Percentiles rank a stretch among this genome's conserved stretches.
phyloP scores from a whole-genome alignment of 2,329 filamentous ascomycete genomes.

The Cercospora sp. region DNA sequence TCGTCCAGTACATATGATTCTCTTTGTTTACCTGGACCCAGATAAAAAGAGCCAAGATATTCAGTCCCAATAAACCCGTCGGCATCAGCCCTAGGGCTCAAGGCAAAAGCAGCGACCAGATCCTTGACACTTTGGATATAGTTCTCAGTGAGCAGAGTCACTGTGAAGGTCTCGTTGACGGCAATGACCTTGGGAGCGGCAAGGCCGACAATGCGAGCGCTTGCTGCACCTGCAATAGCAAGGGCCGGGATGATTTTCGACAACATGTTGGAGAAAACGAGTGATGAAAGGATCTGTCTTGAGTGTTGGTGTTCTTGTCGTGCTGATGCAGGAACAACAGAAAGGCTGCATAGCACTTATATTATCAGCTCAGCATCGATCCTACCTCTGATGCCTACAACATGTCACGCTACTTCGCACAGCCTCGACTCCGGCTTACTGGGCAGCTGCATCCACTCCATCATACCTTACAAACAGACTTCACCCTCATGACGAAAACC shows the following conservation, averaged over 20 bases:
- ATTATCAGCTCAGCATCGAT: background rate
- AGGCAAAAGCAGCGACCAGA: conserved; percentile 20
- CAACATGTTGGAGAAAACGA: background rate
- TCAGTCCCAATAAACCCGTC: conserved; percentile 17
- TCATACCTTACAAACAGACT: background rate
- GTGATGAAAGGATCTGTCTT: background rate
- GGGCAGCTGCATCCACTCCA: background rate
- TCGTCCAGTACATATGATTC: background rate
- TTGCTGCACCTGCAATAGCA: conserved; percentile 14
- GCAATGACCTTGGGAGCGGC: conserved; percentile 18
- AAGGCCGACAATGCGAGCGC: conserved; percentile 22
- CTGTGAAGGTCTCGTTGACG: conserved; percentile 14
- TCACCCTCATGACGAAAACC: background rate
- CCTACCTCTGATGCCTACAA: background rate
- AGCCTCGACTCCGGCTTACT: conserved; percentile 4
- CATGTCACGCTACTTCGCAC: conserved; percentile 3
- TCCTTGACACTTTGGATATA: conserved; percentile 26
- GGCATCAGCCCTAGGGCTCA: conserved; percentile 3
- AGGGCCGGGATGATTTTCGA: conserved; percentile 3
- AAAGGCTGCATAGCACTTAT: background rate
- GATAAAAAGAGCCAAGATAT: conserved; percentile 24
- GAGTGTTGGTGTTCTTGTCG: background rate
- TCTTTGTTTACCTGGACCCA: conserved; percentile 12
- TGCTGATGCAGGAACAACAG: conserved; percentile 3
- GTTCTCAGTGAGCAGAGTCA: conserved; percentile 24